These are phyloP conservation scores for Leptoxyphium fumago DNA, from an alignment of 2,329 filamentous ascomycete species.

Conservation along the genomic window DNA sequence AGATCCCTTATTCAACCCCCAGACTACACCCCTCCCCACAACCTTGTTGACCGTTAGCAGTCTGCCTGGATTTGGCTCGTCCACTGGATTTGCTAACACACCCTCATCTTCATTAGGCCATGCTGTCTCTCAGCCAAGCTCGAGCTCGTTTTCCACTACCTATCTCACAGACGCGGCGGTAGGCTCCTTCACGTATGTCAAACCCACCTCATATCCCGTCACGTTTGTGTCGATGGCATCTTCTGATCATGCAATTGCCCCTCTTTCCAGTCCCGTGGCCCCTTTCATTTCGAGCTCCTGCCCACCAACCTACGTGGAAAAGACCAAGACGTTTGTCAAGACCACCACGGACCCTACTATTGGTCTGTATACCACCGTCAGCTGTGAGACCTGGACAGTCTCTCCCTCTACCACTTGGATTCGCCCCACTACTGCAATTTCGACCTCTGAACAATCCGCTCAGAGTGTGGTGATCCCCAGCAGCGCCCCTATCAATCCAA, in stretches of 20 bases:
- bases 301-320: background rate
- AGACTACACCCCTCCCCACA: too few relatives aligned
- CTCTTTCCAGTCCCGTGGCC: background rate
- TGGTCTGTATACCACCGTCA: background rate
- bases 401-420: background rate
- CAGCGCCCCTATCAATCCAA: background rate
- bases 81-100: background rate
- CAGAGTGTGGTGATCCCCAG: too few relatives aligned
- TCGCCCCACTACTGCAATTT: background rate
- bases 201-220: background rate
- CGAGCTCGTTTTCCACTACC: background rate
- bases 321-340: background rate
- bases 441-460: background rate
- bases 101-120: background rate
- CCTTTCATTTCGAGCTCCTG: background rate
- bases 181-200: background rate
- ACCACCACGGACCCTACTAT: background rate
- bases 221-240: background rate
- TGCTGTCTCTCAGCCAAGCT: background rate
- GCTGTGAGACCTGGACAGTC: background rate
- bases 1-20: too few relatives aligned
- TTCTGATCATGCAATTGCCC: background rate
- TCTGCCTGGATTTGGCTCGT: too few relatives aligned
- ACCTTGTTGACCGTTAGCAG: too few relatives aligned
- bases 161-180: background rate